Percentiles rank a stretch among this genome's conserved stretches.
Conservation (phyloP, 768 basidiomycete genomes). For the Collybia sordida region DNA sequence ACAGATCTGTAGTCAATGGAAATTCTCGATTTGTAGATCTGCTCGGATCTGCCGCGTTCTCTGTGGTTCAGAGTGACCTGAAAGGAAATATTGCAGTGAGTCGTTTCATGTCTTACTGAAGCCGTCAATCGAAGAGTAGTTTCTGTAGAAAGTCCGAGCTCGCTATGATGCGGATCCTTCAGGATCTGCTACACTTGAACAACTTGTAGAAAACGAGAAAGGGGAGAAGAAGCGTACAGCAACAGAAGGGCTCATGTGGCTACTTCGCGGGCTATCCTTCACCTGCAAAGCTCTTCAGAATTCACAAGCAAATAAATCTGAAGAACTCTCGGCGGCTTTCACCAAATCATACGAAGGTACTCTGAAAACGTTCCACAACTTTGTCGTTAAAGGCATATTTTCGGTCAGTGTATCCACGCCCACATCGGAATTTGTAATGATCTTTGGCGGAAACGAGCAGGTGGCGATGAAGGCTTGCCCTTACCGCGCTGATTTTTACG, state of each 20-base stretch:
- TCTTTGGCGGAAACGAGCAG: conserved; percentile 25
- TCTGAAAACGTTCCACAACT: conserved; percentile 83
- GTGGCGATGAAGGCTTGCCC: conserved; percentile 68
- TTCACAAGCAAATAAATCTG: conserved; percentile 60
- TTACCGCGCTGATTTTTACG: conserved; percentile 66
- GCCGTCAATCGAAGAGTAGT: not conserved
- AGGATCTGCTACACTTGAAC: conserved; percentile 77
- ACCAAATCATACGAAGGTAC: conserved; percentile 77
- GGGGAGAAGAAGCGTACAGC: conserved; percentile 84
- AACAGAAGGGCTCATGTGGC: conserved; percentile 93
- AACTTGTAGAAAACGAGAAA: conserved; percentile 82
- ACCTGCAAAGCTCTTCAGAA: conserved; percentile 79
- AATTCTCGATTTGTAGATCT: conserved; percentile 53
- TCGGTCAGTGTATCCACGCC: conserved; percentile 36
- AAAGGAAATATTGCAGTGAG: conserved; percentile 88
- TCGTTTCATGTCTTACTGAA: conserved; percentile 7
- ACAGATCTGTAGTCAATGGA: not conserved
- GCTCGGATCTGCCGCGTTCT: conserved; percentile 82
- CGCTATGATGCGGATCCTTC: conserved; percentile 69
- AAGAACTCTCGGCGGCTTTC: conserved; percentile 75
- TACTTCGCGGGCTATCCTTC: conserved; percentile 88
- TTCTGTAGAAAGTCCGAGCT: conserved; percentile 84
- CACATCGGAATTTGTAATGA: not conserved
- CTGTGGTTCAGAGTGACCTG: conserved; percentile 81
- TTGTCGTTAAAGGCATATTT: conserved; percentile 66